Percentiles rank a stretch among this genome's conserved stretches.
Evolutionary conservation across 805 yeast genomes (phyloP).

Genomic region (Metschnikowia santaceciliae): DNA sequence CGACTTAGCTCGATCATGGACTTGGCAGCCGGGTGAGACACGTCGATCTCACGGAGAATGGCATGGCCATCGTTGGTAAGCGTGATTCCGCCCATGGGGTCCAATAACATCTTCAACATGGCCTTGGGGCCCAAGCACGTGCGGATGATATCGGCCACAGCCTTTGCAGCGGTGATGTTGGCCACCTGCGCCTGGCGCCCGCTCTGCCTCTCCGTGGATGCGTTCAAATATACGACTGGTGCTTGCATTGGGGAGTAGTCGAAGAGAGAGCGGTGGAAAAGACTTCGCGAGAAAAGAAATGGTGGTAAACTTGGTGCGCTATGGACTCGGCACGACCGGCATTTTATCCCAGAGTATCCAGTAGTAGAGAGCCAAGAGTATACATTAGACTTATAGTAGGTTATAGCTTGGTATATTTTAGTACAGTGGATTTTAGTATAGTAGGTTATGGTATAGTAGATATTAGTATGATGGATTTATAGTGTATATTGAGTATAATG

Average conservation of each 20-base stretch:
- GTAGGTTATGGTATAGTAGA: no score
- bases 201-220: slow-evolving; percentile 86
- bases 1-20: slow-evolving; percentile 95
- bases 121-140: slow-evolving; percentile 99
- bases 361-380: no score
- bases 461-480: no score
- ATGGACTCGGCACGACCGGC: background rate
- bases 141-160: slow-evolving; percentile 95
- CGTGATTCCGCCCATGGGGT: slow-evolving; percentile 95
- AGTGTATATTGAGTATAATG: no score
- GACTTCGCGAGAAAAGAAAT: background rate
- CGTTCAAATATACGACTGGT: slow-evolving; percentile 52
- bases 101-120: slow-evolving; percentile 95
- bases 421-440: no score
- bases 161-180: slow-evolving; percentile 98
- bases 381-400: no score
- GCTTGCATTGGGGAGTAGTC: slow-evolving; percentile 36
- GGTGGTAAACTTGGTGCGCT: background rate
- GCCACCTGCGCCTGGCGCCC: slow-evolving; percentile 97
- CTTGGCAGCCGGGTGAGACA: slow-evolving; percentile 98
- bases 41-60: slow-evolving; percentile 92
- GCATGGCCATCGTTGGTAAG: slow-evolving; percentile 99
- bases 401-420: no score
- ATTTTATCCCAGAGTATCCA: no score
- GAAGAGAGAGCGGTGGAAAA: background rate